Percentiles rank a stretch among this genome's conserved stretches.
These are phyloP conservation scores for Metschnikowia koreensis DNA, from an alignment of 805 yeast genomes.

Conservation along the genomic window DNA sequence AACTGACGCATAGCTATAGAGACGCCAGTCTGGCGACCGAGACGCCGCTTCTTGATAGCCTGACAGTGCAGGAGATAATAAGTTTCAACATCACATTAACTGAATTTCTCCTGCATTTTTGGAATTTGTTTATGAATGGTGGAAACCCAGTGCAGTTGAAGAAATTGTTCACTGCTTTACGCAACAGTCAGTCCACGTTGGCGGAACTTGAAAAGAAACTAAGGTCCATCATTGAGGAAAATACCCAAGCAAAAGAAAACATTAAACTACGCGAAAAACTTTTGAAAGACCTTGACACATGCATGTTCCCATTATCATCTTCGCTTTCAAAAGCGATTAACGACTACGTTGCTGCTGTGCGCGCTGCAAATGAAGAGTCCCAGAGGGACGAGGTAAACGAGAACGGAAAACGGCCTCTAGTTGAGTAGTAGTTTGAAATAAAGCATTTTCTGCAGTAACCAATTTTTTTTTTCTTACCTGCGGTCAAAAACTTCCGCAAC, in stretches of 20 bases:
- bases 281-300: constrained; percentile 30
- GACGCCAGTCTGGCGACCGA: constrained; percentile 13
- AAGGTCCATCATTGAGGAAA: constrained; percentile 12
- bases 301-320: constrained; percentile 31
- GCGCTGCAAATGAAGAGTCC: constrained; percentile 18
- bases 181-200: constrained; percentile 32
- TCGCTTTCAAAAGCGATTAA: constrained; percentile 34
- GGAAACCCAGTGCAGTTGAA: constrained; percentile 38
- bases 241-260: constrained; percentile 22
- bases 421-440: neutral
- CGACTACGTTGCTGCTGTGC: constrained; percentile 35
- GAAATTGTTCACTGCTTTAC: constrained; percentile 36
- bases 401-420: constrained; percentile 34
- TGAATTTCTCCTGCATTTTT: constrained; percentile 44
- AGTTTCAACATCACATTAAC: constrained; percentile 39
- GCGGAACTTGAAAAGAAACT: constrained; percentile 26
- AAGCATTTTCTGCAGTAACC: no score
- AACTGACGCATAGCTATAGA: constrained; percentile 25
- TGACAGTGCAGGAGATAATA: constrained; percentile 32
- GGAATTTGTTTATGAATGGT: constrained; percentile 38
- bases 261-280: constrained; percentile 35
- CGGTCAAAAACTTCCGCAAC: no score
- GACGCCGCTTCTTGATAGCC: constrained; percentile 36
- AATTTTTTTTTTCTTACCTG: no score
- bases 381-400: constrained; percentile 25